Evolutionary conservation across 1,284 basidiomycete species (phyloP).

Genomic region (Pascua sp.): DNA sequence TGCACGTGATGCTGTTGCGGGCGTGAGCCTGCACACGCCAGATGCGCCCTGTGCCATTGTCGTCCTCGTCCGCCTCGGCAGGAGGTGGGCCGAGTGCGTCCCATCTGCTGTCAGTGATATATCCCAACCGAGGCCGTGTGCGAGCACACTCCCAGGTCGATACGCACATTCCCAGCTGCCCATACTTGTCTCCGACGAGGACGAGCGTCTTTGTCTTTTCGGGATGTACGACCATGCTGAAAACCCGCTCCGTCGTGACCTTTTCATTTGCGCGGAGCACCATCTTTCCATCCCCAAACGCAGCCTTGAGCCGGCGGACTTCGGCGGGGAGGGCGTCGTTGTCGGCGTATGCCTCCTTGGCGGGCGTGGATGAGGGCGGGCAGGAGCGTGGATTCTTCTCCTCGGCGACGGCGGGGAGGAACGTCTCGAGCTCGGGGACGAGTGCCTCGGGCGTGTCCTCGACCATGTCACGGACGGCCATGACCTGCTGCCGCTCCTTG

Average conservation of each 20-base stretch:
- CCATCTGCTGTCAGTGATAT: conserved; percentile 29
- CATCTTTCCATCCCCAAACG: conserved; percentile 33
- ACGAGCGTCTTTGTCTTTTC: conserved; percentile 48
- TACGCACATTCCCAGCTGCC: conserved; percentile 50
- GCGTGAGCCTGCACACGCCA: conserved; percentile 51
- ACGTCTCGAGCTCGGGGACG: conserved; percentile 18
- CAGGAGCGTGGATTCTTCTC: background rate
- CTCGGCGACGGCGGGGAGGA: background rate
- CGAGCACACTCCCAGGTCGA: background rate
- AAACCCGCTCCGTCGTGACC: conserved; percentile 50
- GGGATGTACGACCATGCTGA: conserved; percentile 52
- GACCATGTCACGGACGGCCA: conserved; percentile 35
- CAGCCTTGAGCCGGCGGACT: conserved; percentile 27
- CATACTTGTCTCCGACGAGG: conserved; percentile 52
- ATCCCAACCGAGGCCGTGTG: background rate
- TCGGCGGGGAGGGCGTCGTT: conserved; percentile 21
- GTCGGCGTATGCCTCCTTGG: conserved; percentile 25
- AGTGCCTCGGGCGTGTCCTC: conserved; percentile 28
- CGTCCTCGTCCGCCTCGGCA: conserved; percentile 25
- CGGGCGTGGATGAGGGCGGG: conserved; percentile 1
- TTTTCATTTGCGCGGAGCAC: conserved; percentile 42
- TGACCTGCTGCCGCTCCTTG: conserved; percentile 34
- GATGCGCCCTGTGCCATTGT: conserved; percentile 32
- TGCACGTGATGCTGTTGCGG: conserved; percentile 43
- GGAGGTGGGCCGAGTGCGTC: conserved; percentile 35